Evolutionary conservation across 1,284 basidiomycete species (phyloP), one percentile per base, ranked within the genome.

Genomic region (Irpex sp.): DNA sequence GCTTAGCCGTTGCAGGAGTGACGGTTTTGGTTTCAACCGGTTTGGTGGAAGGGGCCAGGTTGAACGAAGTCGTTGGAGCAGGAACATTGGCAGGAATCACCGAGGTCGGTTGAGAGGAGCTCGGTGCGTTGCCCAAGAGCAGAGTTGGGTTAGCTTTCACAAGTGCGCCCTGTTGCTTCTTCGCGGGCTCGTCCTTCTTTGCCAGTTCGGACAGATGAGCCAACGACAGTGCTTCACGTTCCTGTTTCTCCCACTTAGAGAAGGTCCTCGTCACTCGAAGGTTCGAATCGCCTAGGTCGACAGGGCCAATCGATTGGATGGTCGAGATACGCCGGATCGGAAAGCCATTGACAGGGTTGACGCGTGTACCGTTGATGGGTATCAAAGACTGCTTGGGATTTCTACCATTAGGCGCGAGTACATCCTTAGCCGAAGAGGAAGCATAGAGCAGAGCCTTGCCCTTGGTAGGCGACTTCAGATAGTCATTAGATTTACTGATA

Each of bases 201-300:
- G 66, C 68, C 62, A 70, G 73, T 65, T 73, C 72, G 55, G 70
- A 69, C 31, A 72, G 72, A 69, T 71, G 75, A 40, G 83, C 81
- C 82, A 92, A 87, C n/a, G 89, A 87, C 58, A 84, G 82, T 3
- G 90, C 91, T 68, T 92, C 90, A 44, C 90, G 72, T 68, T 92
- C 90, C 71, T 92, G 90, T 66, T 91, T 92, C 73, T 92, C 91
- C 88, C 88, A 91, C 73, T 90, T 91, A 0, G 89, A 89, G 67
- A 85, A 88, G 5, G 81, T 81, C 66, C 82, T 81, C 15, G 78
- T 78, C 61, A 73, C 70, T 26, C 80, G 75, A 57, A 81, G 74
- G 62, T 83, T 85, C 9, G 87, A 85, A 66, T 82, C 86, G 64
- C 85, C 84, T 9, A 72, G 65, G 38, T 69, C 65, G 79, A 76